These are phyloP conservation scores for Ricinus communis DNA, from an alignment of 345 rosid genomes.

Conservation along the genomic window DNA sequence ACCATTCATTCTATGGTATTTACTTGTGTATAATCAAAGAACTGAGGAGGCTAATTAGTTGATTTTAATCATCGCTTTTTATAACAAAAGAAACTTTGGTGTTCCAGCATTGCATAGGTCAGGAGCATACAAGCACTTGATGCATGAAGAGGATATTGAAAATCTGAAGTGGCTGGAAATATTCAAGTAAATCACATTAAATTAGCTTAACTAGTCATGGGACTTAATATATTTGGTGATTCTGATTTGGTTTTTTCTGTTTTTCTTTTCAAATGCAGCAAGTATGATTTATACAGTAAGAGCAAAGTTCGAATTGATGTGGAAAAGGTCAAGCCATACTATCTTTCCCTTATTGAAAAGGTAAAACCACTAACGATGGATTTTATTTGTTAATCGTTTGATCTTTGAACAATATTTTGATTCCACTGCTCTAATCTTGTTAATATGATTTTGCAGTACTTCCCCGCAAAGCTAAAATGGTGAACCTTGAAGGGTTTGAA, in stretches of 20 bases:
- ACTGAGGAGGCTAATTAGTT: no score
- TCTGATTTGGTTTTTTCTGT: not conserved
- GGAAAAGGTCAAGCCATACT: slow-evolving; percentile 60
- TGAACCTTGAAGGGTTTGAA: slow-evolving; percentile 15
- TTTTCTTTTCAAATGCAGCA: slow-evolving; percentile 32
- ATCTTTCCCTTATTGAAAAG: slow-evolving; percentile 56
- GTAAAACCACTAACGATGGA: slow-evolving; percentile 17
- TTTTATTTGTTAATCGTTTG: not conserved
- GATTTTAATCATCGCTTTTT: no score
- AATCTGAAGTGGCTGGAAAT: slow-evolving; percentile 50
- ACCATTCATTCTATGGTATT: slow-evolving; percentile 66
- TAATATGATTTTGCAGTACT: slow-evolving; percentile 31
- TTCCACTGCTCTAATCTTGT: not conserved
- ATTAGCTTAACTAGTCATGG: not conserved
- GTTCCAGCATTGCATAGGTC: slow-evolving; percentile 48
- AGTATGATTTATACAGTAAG: slow-evolving; percentile 67
- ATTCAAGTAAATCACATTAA: slow-evolving; percentile 36
- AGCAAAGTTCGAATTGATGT: slow-evolving; percentile 61
- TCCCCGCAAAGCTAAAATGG: slow-evolving; percentile 45
- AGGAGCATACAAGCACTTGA: slow-evolving; percentile 44
- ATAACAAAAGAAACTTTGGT: not conserved
- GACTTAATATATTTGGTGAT: not conserved
- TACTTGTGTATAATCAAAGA: no score
- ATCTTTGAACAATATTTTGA: not conserved
- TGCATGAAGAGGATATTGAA: slow-evolving; percentile 51